phyloP scores from a whole-genome alignment of 75 land plant species.

The Selaginella tamariscina region DNA sequence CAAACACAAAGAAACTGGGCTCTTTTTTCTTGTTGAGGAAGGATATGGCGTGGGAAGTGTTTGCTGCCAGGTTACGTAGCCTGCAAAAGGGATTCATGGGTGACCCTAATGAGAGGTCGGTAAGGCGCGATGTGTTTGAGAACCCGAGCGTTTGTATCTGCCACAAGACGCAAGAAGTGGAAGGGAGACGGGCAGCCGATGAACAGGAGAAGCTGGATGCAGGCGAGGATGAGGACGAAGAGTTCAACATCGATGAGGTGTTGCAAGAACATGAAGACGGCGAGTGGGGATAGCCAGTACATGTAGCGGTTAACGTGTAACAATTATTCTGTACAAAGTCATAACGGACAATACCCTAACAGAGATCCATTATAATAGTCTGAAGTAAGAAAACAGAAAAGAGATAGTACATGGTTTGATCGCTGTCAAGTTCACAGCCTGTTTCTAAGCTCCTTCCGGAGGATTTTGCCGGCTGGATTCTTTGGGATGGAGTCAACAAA shows the following conservation, averaged over 20 bases:
- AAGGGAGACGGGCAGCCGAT: too few relatives aligned
- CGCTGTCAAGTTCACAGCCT: conserved; percentile 17
- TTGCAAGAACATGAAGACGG: neutral
- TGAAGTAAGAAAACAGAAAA: too few relatives aligned
- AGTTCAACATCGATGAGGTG: conserved; percentile 6
- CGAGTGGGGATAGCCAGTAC: neutral
- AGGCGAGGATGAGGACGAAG: conserved; percentile 1
- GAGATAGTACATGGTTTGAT: too few relatives aligned
- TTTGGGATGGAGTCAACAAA: conserved; percentile 57
- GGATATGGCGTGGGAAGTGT: conserved; percentile 7
- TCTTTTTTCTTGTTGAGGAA: neutral
- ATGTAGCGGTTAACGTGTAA: neutral
- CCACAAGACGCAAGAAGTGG: neutral
- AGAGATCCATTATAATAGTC: too few relatives aligned
- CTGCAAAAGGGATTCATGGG: conserved; percentile 14
- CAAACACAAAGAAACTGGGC: neutral
- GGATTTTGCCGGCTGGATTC: conserved; percentile 60
- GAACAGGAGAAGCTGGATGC: too few relatives aligned
- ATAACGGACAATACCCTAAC: too few relatives aligned
- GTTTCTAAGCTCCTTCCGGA: conserved; percentile 45
- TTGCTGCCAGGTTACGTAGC: conserved; percentile 1
- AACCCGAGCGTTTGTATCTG: conserved; percentile 5
- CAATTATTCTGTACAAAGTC: neutral
- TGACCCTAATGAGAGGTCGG: neutral
- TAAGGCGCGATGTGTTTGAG: neutral